Evolutionary conservation across 2,329 filamentous ascomycete genomes (phyloP), one percentile per base, ranked within the genome.

Genomic region (Clonostachys rhizophaga): DNA sequence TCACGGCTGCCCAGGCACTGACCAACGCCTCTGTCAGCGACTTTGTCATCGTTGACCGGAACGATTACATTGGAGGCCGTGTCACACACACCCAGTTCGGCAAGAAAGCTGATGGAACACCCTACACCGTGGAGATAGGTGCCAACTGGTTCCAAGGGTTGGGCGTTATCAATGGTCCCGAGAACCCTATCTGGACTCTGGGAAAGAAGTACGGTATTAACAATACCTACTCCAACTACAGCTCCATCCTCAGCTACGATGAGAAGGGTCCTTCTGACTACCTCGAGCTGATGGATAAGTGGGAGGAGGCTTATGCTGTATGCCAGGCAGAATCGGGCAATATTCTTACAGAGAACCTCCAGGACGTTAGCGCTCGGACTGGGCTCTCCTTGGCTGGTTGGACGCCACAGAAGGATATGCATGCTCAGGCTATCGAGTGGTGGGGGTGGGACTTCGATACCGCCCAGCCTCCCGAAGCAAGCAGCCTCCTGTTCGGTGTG

Each of bases 21-120:
- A 63, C 71, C 5, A 84, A 87, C 46, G 72, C 74, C 3, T 84
- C 81, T 0, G 66, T 87, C 6, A 65, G 70, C 0, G 82, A 87
- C 49, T 87, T 87, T 49, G 46, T 87, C 8, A 81, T 87, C 42
- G 61, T 87, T 4, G 84, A 87, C 50, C 79, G 81, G 50, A 81
- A 82, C 12, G 68, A 76, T 49, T 71, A 76, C 12, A 76, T 87
- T 49, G 84, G 84, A 2, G 84, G 84, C 2, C 75, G 84, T 6
- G 73, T 83, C 37, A 64, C 65, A n/a, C 75, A 85, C 50, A 72
- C 72, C 0, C 65, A 69, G 0, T 86, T 86, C 54, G 82, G 83
- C 5, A 63, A 68, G 14, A 59, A 64, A 5, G 35, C 62, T 0
- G 66, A 77, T 35, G 79, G 79, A 1, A 66, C 72, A 1, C 74